Evolutionary conservation across 2,329 filamentous ascomycete species (phyloP).

Genomic region (Annulohypoxylon truncatum): DNA sequence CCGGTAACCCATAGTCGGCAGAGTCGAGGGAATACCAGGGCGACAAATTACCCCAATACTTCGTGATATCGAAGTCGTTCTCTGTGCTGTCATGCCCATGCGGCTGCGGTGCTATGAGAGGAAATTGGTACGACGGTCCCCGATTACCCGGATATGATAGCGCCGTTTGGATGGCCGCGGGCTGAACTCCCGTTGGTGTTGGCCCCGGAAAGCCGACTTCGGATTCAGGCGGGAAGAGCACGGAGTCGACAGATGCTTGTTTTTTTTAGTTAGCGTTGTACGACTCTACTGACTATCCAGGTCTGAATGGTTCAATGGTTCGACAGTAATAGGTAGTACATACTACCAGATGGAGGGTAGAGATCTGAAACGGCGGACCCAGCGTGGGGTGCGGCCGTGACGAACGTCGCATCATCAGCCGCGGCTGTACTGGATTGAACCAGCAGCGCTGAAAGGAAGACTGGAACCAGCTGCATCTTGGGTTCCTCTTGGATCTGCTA

Average conservation of each 20-base stretch:
- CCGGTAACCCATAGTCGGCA: slow-evolving; percentile 49
- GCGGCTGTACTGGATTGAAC: slow-evolving; percentile 24
- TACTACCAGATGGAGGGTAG: slow-evolving; percentile 36
- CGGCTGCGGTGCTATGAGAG: slow-evolving; percentile 46
- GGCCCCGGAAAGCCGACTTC: slow-evolving; percentile 47
- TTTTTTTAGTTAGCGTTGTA: slow-evolving; percentile 12
- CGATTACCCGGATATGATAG: slow-evolving; percentile 46
- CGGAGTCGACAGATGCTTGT: slow-evolving; percentile 46
- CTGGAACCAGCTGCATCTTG: slow-evolving; percentile 34
- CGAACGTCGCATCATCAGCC: slow-evolving; percentile 29
- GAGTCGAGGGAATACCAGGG: slow-evolving; percentile 52
- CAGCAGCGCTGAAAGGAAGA: slow-evolving; percentile 33
- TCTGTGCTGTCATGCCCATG: slow-evolving; percentile 41
- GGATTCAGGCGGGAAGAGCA: slow-evolving; percentile 48
- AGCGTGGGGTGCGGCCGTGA: slow-evolving; percentile 31
- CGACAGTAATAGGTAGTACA: slow-evolving; percentile 14
- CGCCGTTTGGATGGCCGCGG: slow-evolving; percentile 47
- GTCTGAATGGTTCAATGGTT: neutral
- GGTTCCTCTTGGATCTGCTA: slow-evolving; percentile 12
- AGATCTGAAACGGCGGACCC: slow-evolving; percentile 35
- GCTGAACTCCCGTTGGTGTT: slow-evolving; percentile 47
- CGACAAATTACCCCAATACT: slow-evolving; percentile 51
- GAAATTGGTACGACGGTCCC: slow-evolving; percentile 47
- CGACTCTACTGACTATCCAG: neutral
- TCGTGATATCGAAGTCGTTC: slow-evolving; percentile 47